Base-by-base conservation (phyloP, 2,329 filamentous ascomycete species). In the Ambrosiella beaveri region DNA sequence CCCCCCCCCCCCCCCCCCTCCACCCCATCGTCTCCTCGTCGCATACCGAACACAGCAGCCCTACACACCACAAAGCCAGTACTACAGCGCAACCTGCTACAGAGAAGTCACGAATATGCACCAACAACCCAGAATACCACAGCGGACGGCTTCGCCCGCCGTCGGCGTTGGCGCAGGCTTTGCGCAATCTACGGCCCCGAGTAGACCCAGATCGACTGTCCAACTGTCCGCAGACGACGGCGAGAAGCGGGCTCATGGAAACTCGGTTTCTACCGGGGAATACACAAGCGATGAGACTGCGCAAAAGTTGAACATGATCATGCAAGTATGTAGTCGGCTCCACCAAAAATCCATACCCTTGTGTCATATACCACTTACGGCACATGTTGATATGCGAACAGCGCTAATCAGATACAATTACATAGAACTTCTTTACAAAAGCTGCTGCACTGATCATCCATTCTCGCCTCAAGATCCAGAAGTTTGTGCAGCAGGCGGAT, bases 391-490 rank as follows among this genome's bases (percentile, higher is more conserved):
- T 51, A 36, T 51, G 27, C 47, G 27, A 51, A 35, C 8, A 35
- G 47, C 27, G 49, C 50, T 60, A 56, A 60, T 45, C 40, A 49
- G 45, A 50, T 47, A 6, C 56, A 47, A 35, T 35, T 39, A 19
- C n/a, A 15, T 15, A 96, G 89, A 95, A 96, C 68, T 93, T 95
- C 70, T 87, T 90, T 68, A 83, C 82, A 64, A 97, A 96, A 73
- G 84, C 87, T 40, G 88, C 89, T 44, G 79, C 93, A 56, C 79
- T 93, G 54, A 84, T 97, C 57, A 74, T 95, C 40, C 86, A 90
- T 63, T 86, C 90, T 8, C 80, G 91, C 64, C 82, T 90, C 62
- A 80, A 82, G 57, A 76, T 94, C 3, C 59, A 60, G 7, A 83
- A 66, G 70, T 78, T 68, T 67, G 76, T 65, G 15, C 67, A 67